A percentile compares a stretch with the other conserved stretches of the same genome.
Evolutionary conservation across 768 basidiomycete genomes (phyloP).

Genomic region (Termitomyces sp.): DNA sequence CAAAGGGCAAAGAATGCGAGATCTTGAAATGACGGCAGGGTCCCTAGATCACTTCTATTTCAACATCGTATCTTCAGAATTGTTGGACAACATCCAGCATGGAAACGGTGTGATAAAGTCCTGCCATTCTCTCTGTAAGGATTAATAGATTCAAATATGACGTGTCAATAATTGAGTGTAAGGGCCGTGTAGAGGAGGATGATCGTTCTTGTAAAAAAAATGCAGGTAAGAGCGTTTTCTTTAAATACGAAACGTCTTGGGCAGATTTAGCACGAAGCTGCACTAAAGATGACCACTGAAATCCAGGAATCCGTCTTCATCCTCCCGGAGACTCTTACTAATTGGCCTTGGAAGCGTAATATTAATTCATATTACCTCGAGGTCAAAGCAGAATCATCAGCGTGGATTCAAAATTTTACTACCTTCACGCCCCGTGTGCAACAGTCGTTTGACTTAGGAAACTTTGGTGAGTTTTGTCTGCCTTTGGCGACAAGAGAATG

Average conservation of each 20-base stretch:
- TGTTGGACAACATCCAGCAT: not conserved
- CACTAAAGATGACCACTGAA: not conserved
- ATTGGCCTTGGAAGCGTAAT: conserved; percentile 38
- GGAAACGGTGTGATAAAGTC: not conserved
- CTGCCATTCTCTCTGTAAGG: not conserved
- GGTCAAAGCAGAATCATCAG: conserved; percentile 15
- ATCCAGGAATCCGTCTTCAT: not conserved
- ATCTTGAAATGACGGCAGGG: not conserved
- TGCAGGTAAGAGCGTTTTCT: not conserved
- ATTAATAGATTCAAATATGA: not conserved
- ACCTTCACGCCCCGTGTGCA: conserved; percentile 29
- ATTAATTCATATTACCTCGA: conserved; percentile 32
- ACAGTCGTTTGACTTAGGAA: conserved; percentile 26
- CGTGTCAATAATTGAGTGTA: not conserved
- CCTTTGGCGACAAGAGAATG: not conserved
- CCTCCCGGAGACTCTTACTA: conserved; percentile 23
- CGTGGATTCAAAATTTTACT: conserved; percentile 23
- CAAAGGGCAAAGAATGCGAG: not conserved
- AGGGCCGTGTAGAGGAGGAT: not conserved
- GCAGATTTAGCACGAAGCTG: not conserved
- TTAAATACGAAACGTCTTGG: not conserved
- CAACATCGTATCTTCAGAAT: no score
- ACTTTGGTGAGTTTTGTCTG: not conserved
- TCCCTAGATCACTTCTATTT: not conserved
- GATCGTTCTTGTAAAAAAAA: not conserved